Percentiles rank a stretch among this genome's conserved stretches.
phyloP scores from a whole-genome alignment of 1,284 basidiomycete species.

The Trichosporon ovoides region DNA sequence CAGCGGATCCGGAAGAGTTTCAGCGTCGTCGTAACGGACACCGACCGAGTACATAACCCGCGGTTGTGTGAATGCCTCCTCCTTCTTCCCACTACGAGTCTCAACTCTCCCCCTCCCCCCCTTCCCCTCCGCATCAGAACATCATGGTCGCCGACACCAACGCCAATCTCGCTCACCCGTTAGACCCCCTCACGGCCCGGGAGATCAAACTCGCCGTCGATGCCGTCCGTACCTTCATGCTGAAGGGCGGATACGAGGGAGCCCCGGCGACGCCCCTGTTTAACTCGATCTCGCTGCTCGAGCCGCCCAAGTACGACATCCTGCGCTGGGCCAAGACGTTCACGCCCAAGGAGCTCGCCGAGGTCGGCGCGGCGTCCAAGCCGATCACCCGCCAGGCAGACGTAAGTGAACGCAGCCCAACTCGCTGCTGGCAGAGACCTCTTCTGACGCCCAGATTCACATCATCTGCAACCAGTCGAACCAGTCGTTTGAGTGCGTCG shows the following conservation, averaged over 20 bases:
- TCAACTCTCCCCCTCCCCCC: background rate
- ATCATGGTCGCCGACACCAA: conserved; percentile 11
- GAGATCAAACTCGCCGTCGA: conserved; percentile 44
- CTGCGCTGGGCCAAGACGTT: conserved; percentile 42
- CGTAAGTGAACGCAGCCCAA: conserved; percentile 29
- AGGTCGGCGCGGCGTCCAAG: conserved; percentile 16
- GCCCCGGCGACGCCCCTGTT: conserved; percentile 32
- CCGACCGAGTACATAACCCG: conserved; percentile 1
- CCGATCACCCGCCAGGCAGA: conserved; percentile 38
- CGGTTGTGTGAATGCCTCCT: background rate
- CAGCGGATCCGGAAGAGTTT: too few relatives aligned
- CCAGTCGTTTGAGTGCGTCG: conserved; percentile 45
- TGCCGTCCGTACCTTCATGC: conserved; percentile 35
- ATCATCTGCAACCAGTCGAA: conserved; percentile 46
- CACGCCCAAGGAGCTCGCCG: conserved; percentile 32
- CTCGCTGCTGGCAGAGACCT: background rate
- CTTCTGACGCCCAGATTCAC: conserved; percentile 35
- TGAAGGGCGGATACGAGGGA: conserved; percentile 20
- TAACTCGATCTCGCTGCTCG: conserved; percentile 44
- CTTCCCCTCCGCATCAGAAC: background rate
- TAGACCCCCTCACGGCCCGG: conserved; percentile 46
- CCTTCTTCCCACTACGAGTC: background rate
- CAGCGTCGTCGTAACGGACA: too few relatives aligned
- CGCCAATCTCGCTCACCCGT: conserved; percentile 41
- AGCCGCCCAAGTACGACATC: conserved; percentile 44